Conservation (phyloP, 2,329 filamentous ascomycete genomes). For the Dothistroma pini region DNA sequence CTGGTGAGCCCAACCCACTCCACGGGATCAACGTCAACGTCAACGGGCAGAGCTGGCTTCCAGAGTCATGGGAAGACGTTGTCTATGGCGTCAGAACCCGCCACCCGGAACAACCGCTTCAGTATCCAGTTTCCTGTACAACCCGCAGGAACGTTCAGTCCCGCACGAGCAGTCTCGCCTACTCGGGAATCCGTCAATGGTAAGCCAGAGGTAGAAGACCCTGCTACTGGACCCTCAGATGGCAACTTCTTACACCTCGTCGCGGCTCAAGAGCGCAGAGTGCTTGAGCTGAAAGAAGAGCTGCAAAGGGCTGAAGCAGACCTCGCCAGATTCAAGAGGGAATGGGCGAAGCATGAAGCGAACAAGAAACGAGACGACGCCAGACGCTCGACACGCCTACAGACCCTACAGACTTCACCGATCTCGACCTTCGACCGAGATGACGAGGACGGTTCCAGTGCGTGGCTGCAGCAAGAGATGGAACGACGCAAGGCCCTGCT, state of each 20-base stretch:
- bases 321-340: constrained; percentile 71
- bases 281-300: constrained; percentile 88
- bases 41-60: constrained; percentile 22
- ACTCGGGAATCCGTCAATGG: constrained; percentile 25
- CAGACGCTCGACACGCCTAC: constrained; percentile 57
- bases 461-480: constrained; percentile 56
- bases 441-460: constrained; percentile 44
- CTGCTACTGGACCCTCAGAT: constrained; percentile 33
- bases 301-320: constrained; percentile 77
- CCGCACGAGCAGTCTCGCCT: constrained; percentile 35
- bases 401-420: constrained; percentile 47
- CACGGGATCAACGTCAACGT: constrained; percentile 11
- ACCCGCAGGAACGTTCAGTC: constrained; percentile 30
- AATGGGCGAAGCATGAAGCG: constrained; percentile 75
- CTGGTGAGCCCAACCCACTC: constrained; percentile 19
- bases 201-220: constrained; percentile 21
- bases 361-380: constrained; percentile 69
- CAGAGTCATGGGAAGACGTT: constrained; percentile 30
- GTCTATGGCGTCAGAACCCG: constrained; percentile 25
- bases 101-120: constrained; percentile 40
- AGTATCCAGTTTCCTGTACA: constrained; percentile 50
- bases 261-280: constrained; percentile 84
- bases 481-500: constrained; percentile 70
- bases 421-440: constrained; percentile 27
- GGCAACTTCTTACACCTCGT: constrained; percentile 76